Evolutionary conservation across 2,329 filamentous ascomycete species (phyloP), one percentile per base, ranked within the genome.

Genomic region (Cladosporium halotolerans): DNA sequence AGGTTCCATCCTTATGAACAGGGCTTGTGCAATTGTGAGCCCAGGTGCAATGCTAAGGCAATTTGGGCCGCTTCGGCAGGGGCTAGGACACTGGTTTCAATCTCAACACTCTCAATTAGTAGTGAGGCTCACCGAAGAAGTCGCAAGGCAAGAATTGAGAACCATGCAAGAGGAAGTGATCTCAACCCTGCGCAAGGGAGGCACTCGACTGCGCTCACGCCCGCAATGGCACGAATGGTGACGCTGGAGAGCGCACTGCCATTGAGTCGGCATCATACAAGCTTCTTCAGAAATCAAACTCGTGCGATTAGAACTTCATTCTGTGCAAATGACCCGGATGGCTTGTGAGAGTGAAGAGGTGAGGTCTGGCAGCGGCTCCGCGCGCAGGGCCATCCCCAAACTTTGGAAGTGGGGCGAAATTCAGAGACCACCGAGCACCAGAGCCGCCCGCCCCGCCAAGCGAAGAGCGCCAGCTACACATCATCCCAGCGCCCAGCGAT

Each of bases 401-500:
- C 31, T 19, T 19, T 31, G 14, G 36, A 45, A 14, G 4, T 45
- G 19, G 45, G 45, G 33, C 45, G 45, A 50, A 50, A 42, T 50
- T 50, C 47, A 50, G 11, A 39, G 36, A 14, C 36, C 16, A 14
- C 36, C 36, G 36, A 13, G 8, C n/a, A 14, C 10, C 36, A 14
- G n/a, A 39, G 19, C 42, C 42, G 31, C 18, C 31, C 19, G 33
- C 49, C 49, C 49, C 42, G 34, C 49, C 41, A 52, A 38, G 14
- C 38, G 32, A 34, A 31, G 33, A 52, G 23, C 23, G 23, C 23
- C 49, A 52, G 49, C 42, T 52, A 34, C 41, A 52, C 49, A 33
- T 45, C 43, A 36, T 19, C 16, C 14, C 41, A 45, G 31, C 41
- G 49, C n/a, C 42, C 31, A 19, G 7, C 11, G 45, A 34, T 39